phyloP scores from a whole-genome alignment of 371 early-diverging fungal species.

The Cokeromyces recurvatus region DNA sequence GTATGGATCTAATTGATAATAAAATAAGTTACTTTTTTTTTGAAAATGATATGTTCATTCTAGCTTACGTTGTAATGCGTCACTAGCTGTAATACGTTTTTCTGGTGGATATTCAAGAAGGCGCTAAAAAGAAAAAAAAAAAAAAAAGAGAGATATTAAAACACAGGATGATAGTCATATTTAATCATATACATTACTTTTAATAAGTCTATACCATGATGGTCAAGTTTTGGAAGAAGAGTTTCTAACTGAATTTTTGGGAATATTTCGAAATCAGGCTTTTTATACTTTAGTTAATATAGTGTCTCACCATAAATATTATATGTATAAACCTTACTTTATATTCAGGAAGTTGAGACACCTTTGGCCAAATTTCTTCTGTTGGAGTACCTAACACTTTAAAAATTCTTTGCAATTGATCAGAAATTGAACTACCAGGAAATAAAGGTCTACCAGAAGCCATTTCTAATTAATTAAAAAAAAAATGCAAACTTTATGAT shows the following conservation, averaged over 20 bases:
- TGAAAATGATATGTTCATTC: not conserved
- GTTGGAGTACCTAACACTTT: slow-evolving; percentile 89
- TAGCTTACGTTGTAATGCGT: slow-evolving; percentile 63
- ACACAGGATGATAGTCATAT: not conserved
- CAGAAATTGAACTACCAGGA: slow-evolving; percentile 87
- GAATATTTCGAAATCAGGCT: slow-evolving; percentile 73
- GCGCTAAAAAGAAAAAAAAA: slow-evolving; percentile 36
- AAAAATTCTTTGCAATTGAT: slow-evolving; percentile 90
- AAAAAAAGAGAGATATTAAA: no score
- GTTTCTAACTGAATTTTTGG: slow-evolving; percentile 62
- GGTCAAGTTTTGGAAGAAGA: slow-evolving; percentile 79
- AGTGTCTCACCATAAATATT: slow-evolving; percentile 10
- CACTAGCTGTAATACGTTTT: slow-evolving; percentile 68
- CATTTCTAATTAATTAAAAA: no score
- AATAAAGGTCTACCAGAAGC: slow-evolving; percentile 93
- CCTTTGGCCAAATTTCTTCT: slow-evolving; percentile 87
- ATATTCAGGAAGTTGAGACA: slow-evolving; percentile 92
- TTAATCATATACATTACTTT: slow-evolving; percentile 24
- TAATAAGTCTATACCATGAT: slow-evolving; percentile 77
- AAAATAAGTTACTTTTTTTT: not conserved
- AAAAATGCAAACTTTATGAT: no score
- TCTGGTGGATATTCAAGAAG: slow-evolving; percentile 73
- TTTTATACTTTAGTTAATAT: no score
- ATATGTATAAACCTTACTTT: slow-evolving; percentile 31
- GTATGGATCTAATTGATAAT: slow-evolving; percentile 34